Evolutionary conservation across 2,329 filamentous ascomycete genomes (phyloP).

Genomic region (Microdochium nivale): DNA sequence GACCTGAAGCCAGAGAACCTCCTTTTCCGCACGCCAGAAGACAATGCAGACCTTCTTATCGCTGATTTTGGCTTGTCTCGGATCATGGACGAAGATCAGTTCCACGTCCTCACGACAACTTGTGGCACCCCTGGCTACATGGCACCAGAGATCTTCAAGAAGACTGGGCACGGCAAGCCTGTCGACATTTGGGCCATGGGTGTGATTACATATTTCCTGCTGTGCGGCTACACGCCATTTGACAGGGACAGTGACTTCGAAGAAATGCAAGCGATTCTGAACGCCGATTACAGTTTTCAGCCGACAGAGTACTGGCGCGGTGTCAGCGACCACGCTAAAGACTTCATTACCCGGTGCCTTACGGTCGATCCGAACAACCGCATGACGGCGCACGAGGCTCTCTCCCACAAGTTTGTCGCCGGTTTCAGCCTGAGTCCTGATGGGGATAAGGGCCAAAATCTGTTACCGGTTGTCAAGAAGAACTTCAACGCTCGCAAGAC

Average conservation of each 20-base stretch:
- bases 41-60: slow-evolving; percentile 94
- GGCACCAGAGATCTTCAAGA: slow-evolving; percentile 99
- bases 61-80: slow-evolving; percentile 92
- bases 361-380: slow-evolving; percentile 81
- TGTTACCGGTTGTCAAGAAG: slow-evolving; percentile 63
- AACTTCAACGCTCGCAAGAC: slow-evolving; percentile 65
- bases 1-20: slow-evolving; percentile 97
- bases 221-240: slow-evolving; percentile 97
- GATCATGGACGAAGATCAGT: slow-evolving; percentile 99
- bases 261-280: slow-evolving; percentile 98
- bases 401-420: slow-evolving; percentile 57
- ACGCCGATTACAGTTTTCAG: slow-evolving; percentile 92
- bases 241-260: slow-evolving; percentile 96
- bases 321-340: slow-evolving; percentile 75
- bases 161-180: slow-evolving; percentile 94
- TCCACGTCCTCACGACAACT: slow-evolving; percentile 94
- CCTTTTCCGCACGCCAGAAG: slow-evolving; percentile 91
- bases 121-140: slow-evolving; percentile 98
- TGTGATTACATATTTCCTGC: slow-evolving; percentile 96
- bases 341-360: slow-evolving; percentile 87
- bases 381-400: slow-evolving; percentile 81
- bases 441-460: slow-evolving; percentile 47
- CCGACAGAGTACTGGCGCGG: slow-evolving; percentile 95
- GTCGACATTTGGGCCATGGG: slow-evolving; percentile 98
- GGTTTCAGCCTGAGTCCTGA: slow-evolving; percentile 36